Evolutionary conservation across 768 basidiomycete genomes (phyloP).

Genomic region (Ephemerocybe angulata): DNA sequence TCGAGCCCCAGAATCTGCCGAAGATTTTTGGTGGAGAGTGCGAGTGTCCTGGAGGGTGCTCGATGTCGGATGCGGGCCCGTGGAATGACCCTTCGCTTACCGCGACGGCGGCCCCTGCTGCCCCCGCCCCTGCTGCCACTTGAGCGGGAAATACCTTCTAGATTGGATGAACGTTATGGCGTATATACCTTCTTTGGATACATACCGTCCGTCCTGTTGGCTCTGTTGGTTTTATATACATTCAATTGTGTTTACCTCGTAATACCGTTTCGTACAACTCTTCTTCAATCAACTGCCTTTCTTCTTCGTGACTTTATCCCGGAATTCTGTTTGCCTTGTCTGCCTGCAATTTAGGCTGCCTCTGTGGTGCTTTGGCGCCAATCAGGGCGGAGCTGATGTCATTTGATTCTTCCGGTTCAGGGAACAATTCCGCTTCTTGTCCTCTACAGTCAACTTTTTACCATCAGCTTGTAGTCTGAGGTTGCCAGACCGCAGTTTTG

Average conservation of each 20-base stretch:
- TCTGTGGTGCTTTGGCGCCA: too few relatives aligned
- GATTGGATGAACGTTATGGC: too few relatives aligned
- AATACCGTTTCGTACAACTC: too few relatives aligned
- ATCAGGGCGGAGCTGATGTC: background rate
- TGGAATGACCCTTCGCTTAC: conserved; percentile 52
- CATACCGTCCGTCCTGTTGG: too few relatives aligned
- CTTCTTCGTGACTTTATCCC: background rate
- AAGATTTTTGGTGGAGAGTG: conserved; percentile 83
- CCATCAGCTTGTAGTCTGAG: background rate
- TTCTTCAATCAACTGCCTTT: too few relatives aligned
- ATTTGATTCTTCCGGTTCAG: conserved; percentile 3
- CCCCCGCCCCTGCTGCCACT: background rate
- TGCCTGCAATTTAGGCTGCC: too few relatives aligned
- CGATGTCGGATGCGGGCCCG: conserved; percentile 85
- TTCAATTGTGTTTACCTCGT: background rate
- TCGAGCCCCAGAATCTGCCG: conserved; percentile 80
- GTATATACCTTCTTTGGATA: too few relatives aligned
- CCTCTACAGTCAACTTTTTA: background rate
- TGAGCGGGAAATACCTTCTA: too few relatives aligned
- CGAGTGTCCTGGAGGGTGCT: conserved; percentile 75
- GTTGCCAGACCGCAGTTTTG: too few relatives aligned
- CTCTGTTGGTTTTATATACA: background rate
- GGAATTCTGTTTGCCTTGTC: too few relatives aligned
- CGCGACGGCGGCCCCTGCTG: too few relatives aligned
- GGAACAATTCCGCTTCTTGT: background rate